Conservation (phyloP, 352 stramenopile genomes). For the Phytophthora sojae region DNA sequence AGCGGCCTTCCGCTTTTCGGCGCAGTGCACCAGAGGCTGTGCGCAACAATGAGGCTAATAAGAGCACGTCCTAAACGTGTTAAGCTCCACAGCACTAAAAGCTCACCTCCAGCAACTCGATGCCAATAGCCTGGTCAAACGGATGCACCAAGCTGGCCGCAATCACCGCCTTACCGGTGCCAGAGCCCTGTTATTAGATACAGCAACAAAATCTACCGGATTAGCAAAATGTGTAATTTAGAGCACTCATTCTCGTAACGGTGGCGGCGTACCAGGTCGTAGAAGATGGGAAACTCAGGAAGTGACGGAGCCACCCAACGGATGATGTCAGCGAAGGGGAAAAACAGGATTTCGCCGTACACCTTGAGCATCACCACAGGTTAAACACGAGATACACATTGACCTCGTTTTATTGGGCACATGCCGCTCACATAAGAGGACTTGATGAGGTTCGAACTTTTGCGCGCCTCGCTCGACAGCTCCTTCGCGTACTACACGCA, state of each 20-base stretch:
- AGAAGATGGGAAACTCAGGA: slow-evolving; percentile 80
- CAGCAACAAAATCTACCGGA: not conserved
- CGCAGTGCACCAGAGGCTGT: slow-evolving; percentile 75
- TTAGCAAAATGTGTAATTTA: not conserved
- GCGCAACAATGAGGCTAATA: not conserved
- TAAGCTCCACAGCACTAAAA: not conserved
- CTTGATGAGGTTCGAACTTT: slow-evolving; percentile 83
- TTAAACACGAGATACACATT: not conserved
- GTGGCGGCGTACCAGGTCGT: slow-evolving; percentile 67
- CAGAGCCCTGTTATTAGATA: slow-evolving; percentile 62
- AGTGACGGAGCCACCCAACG: slow-evolving; percentile 67
- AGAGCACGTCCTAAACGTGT: not conserved
- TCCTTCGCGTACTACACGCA: slow-evolving; percentile 79
- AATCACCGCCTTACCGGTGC: slow-evolving; percentile 83
- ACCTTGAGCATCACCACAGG: slow-evolving; percentile 46
- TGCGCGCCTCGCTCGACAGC: slow-evolving; percentile 78
- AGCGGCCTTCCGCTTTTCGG: slow-evolving; percentile 72
- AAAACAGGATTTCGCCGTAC: slow-evolving; percentile 88
- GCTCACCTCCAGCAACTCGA: slow-evolving; percentile 74
- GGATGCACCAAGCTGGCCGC: slow-evolving; percentile 77
- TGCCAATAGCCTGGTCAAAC: slow-evolving; percentile 88
- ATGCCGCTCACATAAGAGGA: slow-evolving; percentile 67
- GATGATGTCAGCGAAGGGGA: slow-evolving; percentile 82
- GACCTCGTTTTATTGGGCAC: not conserved
- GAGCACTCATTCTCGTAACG: not conserved